Conservation (phyloP, 225 moss, liverwort and hornwort species). For the Thuidium tamariscinum region DNA sequence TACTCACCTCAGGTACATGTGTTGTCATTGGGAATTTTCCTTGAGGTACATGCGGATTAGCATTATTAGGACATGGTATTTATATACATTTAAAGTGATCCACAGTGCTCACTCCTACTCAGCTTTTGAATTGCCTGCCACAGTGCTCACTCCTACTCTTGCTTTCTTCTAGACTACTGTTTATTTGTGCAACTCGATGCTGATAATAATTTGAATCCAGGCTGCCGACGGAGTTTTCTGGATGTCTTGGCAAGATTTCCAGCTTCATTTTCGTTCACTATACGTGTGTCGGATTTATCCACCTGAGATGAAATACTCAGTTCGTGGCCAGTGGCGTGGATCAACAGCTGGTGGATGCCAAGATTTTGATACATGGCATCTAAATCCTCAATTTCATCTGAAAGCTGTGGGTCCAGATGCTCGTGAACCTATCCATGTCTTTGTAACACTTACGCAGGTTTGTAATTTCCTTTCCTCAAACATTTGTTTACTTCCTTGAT, state of each 20-base stretch:
- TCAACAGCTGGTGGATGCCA: constrained; percentile 97
- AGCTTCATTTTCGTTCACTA: constrained; percentile 92
- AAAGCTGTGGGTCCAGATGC: constrained; percentile 94
- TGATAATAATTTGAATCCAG: constrained; percentile 15
- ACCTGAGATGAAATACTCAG: constrained; percentile 94
- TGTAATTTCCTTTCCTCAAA: background rate
- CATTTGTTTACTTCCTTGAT: background rate
- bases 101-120: background rate
- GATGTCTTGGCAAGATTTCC: constrained; percentile 99
- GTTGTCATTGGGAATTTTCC: background rate
- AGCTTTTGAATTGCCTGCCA: background rate
- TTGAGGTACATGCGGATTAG: background rate
- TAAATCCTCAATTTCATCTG: constrained; percentile 90
- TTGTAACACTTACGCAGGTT: constrained; percentile 98
- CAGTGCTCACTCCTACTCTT: background rate
- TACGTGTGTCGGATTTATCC: constrained; percentile 99
- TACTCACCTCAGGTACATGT: constrained; percentile 86
- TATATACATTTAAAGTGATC: background rate
- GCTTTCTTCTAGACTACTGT: background rate
- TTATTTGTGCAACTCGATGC: background rate
- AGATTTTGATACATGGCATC: constrained; percentile 94
- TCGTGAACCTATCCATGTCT: constrained; percentile 89
- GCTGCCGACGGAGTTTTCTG: constrained; percentile 96
- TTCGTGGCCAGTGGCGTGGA: constrained; percentile 93
- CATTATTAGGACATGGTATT: background rate